A percentile compares a stretch with the other conserved stretches of the same genome.
phyloP scores from a whole-genome alignment of 2,329 filamentous ascomycete species.

The Verticillium nubilum region DNA sequence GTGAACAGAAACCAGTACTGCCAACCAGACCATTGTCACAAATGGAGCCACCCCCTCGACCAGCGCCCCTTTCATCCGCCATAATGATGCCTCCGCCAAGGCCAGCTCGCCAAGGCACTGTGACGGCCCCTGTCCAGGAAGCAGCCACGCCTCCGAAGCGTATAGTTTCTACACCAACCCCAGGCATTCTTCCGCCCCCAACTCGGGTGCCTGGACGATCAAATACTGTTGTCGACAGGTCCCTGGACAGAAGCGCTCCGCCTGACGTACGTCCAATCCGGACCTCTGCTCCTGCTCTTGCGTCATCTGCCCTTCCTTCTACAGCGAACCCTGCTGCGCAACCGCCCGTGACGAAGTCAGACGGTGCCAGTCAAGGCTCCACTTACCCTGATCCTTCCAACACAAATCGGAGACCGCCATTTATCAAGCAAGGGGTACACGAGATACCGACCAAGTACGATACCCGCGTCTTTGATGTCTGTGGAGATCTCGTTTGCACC shows the following conservation, averaged over 20 bases:
- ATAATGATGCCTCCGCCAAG: constrained; percentile 36
- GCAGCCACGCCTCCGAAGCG: constrained; percentile 18
- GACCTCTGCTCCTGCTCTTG: background rate
- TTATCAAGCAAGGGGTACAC: constrained; percentile 62
- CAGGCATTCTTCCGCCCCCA: constrained; percentile 12
- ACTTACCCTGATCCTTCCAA: constrained; percentile 81
- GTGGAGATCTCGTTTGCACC: constrained; percentile 81
- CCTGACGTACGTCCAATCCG: constrained; percentile 27
- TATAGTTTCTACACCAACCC: constrained; percentile 13
- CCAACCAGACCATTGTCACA: constrained; percentile 40
- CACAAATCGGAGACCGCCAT: constrained; percentile 78
- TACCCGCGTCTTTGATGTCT: constrained; percentile 78
- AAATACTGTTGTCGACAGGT: constrained; percentile 35
- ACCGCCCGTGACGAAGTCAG: constrained; percentile 12
- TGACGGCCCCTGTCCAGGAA: constrained; percentile 14
- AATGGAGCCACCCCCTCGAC: constrained; percentile 21
- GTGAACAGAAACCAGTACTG: constrained; percentile 40
- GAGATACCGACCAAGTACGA: constrained; percentile 85
- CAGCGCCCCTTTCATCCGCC: constrained; percentile 18
- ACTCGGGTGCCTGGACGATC: constrained; percentile 22
- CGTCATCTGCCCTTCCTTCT: constrained; percentile 9
- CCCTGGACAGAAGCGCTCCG: constrained; percentile 28
- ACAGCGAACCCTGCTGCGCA: constrained; percentile 10
- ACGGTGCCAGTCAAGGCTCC: constrained; percentile 31
- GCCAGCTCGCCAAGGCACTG: constrained; percentile 29